These are phyloP conservation scores for Xylaria sp. DNA, from an alignment of 2,329 filamentous ascomycete genomes.

Conservation along the genomic window DNA sequence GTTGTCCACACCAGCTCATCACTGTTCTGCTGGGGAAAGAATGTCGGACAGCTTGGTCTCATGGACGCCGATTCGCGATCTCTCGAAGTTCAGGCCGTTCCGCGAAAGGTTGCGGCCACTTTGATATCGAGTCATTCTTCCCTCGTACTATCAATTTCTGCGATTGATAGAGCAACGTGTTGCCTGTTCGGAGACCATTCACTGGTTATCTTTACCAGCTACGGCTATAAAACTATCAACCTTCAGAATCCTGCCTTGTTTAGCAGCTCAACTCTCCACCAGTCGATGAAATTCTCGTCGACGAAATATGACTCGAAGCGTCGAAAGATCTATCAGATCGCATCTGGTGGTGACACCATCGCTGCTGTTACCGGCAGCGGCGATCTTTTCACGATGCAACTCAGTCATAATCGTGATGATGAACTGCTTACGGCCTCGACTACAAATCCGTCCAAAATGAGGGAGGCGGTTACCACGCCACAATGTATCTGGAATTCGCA, in stretches of 20 bases:
- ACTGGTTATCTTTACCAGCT: constrained; percentile 92
- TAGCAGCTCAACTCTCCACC: constrained; percentile 58
- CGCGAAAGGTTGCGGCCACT: constrained; percentile 82
- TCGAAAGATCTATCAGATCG: constrained; percentile 69
- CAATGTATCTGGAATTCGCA: constrained; percentile 83
- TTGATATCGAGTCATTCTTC: constrained; percentile 60
- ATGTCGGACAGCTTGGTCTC: constrained; percentile 86
- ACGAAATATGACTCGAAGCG: constrained; percentile 58
- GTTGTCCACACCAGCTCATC: constrained; percentile 77
- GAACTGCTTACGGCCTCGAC: constrained; percentile 64
- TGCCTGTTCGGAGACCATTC: constrained; percentile 81
- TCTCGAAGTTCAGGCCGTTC: constrained; percentile 73
- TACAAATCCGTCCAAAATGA: constrained; percentile 87
- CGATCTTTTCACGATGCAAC: constrained; percentile 79
- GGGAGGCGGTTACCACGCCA: constrained; percentile 70
- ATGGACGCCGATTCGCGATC: constrained; percentile 94
- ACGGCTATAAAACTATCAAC: constrained; percentile 85
- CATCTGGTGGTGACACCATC: constrained; percentile 84
- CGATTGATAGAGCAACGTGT: constrained; percentile 84
- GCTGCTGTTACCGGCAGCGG: constrained; percentile 79
- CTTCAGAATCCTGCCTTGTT: constrained; percentile 72
- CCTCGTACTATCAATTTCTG: constrained; percentile 69
- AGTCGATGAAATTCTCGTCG: constrained; percentile 53
- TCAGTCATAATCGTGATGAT: constrained; percentile 62
- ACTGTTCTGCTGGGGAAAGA: constrained; percentile 91